These are phyloP conservation scores for Chrysopogon serrulatus DNA, from an alignment of 176 grass and related monocot genomes.

Conservation along the genomic window DNA sequence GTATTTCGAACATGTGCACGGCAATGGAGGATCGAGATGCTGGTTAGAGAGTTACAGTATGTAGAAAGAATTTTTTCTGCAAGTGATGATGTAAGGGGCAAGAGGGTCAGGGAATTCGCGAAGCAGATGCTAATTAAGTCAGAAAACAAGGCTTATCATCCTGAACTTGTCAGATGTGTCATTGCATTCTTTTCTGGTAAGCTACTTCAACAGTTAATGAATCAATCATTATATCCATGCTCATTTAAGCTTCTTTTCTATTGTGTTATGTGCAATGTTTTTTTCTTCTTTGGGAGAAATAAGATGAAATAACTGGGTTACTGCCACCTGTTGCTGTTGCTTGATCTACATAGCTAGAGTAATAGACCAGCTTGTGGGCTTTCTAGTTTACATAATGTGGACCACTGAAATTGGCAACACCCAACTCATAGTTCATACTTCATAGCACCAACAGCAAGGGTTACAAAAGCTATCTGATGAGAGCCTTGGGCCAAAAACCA, in stretches of 20 bases:
- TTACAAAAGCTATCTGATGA: neutral
- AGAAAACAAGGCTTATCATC: slow-evolving; percentile 53
- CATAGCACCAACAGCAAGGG: neutral
- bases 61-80: slow-evolving; percentile 78
- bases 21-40: slow-evolving; percentile 68
- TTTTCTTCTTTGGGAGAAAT: slow-evolving; percentile 7
- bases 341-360: neutral
- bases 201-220: slow-evolving; percentile 18
- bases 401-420: neutral
- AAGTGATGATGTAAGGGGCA: slow-evolving; percentile 67
- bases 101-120: slow-evolving; percentile 55
- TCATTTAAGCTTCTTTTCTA: slow-evolving; percentile 2
- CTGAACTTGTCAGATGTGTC: slow-evolving; percentile 65
- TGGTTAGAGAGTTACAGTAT: slow-evolving; percentile 69
- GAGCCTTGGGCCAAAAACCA: neutral
- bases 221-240: slow-evolving; percentile 1
- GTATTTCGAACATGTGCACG: slow-evolving; percentile 80
- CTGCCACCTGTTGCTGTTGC: neutral
- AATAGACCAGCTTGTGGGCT: neutral
- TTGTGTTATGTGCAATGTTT: neutral
- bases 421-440: neutral
- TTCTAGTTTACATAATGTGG: neutral
- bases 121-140: slow-evolving; percentile 61
- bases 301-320: neutral
- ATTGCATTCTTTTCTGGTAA: slow-evolving; percentile 88